Conservation (phyloP, 257 asterid genomes). For the Solanum okadae region DNA sequence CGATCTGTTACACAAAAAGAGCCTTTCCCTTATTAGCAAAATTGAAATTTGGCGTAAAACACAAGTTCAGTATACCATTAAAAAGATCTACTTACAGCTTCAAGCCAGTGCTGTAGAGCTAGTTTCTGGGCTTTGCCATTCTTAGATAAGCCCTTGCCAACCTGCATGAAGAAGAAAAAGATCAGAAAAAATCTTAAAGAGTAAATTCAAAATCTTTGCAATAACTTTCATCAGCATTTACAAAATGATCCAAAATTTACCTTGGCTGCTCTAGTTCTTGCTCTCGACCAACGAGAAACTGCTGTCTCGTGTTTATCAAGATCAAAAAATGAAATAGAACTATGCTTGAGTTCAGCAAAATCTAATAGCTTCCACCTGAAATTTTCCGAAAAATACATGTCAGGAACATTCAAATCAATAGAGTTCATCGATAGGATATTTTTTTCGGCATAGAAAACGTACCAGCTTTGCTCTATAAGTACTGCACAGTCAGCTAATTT, state of each 20-base stretch:
- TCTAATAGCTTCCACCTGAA: conserved; percentile 76
- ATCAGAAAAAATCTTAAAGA: background rate
- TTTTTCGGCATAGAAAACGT: background rate
- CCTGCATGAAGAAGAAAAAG: conserved; percentile 23
- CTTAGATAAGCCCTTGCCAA: conserved; percentile 88
- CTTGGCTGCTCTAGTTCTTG: conserved; percentile 94
- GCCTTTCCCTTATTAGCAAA: conserved; percentile 9
- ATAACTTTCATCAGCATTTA: background rate
- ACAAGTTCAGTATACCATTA: background rate
- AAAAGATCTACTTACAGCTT: conserved; percentile 57
- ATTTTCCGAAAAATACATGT: background rate
- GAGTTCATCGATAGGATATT: background rate
- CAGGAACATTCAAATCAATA: background rate
- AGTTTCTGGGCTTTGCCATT: conserved; percentile 82
- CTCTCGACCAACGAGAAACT: conserved; percentile 86
- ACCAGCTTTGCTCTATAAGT: conserved; percentile 84
- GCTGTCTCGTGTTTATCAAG: conserved; percentile 87
- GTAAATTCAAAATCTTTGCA: background rate
- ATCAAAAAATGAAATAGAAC: conserved; percentile 87
- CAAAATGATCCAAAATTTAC: conserved; percentile 21
- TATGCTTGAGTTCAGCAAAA: conserved; percentile 83
- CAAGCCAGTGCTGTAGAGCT: conserved; percentile 96
- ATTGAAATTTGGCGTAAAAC: background rate
- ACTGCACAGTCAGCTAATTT: conserved; percentile 96
- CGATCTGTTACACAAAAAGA: conserved; percentile 43